A percentile compares a stretch with the other conserved stretches of the same genome.
Conservation (phyloP, 2,329 filamentous ascomycete genomes). For the Pestalotiopsis sp. region DNA sequence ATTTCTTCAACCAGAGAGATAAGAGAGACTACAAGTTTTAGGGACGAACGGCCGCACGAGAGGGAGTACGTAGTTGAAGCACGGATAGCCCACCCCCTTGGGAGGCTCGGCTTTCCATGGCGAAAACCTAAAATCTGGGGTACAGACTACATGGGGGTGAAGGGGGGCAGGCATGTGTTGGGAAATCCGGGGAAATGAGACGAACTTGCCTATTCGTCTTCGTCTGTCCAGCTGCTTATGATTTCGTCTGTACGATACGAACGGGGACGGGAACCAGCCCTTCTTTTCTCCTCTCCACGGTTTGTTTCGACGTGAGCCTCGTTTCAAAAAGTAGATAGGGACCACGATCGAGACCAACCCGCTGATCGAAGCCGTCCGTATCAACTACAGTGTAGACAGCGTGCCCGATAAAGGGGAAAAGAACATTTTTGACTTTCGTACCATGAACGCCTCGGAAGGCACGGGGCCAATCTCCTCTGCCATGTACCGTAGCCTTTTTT, state of each 20-base stretch:
- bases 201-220: neutral
- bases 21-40: too few relatives aligned
- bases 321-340: neutral
- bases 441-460: neutral
- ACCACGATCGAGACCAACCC: neutral
- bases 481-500: neutral
- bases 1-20: too few relatives aligned
- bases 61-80: neutral
- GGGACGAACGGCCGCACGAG: too few relatives aligned
- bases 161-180: neutral
- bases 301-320: neutral
- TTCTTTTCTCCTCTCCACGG: neutral
- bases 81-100: too few relatives aligned
- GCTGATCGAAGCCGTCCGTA: neutral
- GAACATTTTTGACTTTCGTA: neutral
- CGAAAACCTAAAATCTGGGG: conserved; percentile 10
- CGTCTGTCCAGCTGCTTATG: neutral
- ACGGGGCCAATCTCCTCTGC: neutral
- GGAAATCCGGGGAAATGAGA: neutral
- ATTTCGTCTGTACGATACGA: neutral
- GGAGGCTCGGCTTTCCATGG: neutral
- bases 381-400: neutral
- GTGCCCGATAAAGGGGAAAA: neutral
- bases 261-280: neutral
- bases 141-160: neutral